Conservation (phyloP, 2,329 filamentous ascomycete species). For the Leptosphaerulina australis region DNA sequence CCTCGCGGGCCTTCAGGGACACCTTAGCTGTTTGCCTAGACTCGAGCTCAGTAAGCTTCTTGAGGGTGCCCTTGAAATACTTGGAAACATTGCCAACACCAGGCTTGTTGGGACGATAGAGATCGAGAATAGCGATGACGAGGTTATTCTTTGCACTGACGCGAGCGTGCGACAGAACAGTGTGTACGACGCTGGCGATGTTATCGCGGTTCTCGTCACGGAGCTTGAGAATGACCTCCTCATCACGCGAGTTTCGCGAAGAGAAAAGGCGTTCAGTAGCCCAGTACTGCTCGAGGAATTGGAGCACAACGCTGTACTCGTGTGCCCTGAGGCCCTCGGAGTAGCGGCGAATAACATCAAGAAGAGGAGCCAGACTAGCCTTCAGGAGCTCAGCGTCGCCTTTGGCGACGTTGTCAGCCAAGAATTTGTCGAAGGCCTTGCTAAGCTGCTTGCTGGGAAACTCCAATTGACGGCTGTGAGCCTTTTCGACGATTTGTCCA, state of each 20-base stretch:
- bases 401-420: constrained; percentile 80
- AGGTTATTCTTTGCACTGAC: constrained; percentile 94
- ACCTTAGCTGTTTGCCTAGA: constrained; percentile 90
- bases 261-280: constrained; percentile 87
- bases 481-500: constrained; percentile 82
- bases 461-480: constrained; percentile 76
- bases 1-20: constrained; percentile 93
- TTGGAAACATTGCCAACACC: constrained; percentile 86
- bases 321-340: constrained; percentile 86
- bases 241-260: constrained; percentile 81
- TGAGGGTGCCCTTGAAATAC: constrained; percentile 80
- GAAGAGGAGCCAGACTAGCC: constrained; percentile 74
- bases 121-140: constrained; percentile 86
- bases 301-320: constrained; percentile 81
- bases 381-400: constrained; percentile 76
- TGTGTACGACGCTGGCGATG: constrained; percentile 81
- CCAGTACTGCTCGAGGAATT: constrained; percentile 80
- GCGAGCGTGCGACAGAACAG: constrained; percentile 89
- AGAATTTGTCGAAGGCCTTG: constrained; percentile 84
- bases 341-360: constrained; percentile 79
- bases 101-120: constrained; percentile 94
- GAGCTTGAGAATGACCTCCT: constrained; percentile 90
- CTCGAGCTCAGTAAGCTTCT: constrained; percentile 88
- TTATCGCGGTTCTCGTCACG: constrained; percentile 97
- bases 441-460: constrained; percentile 89